phyloP scores from a whole-genome alignment of 2,329 filamentous ascomycete genomes.

The Fusarium fracticaudum region DNA sequence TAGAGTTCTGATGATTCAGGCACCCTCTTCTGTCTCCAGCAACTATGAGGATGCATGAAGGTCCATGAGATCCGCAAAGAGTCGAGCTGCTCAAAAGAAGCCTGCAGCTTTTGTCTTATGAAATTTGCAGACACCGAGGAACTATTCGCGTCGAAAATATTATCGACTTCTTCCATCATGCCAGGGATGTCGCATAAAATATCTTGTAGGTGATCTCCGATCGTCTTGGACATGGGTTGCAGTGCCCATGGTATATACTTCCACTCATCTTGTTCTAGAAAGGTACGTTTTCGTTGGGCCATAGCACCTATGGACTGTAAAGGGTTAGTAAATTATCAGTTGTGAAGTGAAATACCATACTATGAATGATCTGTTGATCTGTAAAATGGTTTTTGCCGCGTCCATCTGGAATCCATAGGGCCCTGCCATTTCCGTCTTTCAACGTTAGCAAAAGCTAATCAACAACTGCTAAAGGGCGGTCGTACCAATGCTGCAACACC shows the following conservation, averaged over 20 bases:
- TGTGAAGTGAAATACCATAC: accelerated
- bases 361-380: not conserved
- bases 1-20: accelerated
- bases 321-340: accelerated
- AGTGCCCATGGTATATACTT: not conserved
- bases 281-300: not conserved
- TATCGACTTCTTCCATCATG: not conserved
- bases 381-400: not conserved
- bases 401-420: not conserved
- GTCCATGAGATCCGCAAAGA: not conserved
- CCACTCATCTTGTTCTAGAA: not conserved
- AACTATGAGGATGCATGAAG: not conserved
- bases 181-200: not conserved
- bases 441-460: not conserved
- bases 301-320: not conserved
- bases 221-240: not conserved
- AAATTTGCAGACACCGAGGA: accelerated
- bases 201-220: not conserved
- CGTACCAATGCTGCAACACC: not conserved
- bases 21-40: not conserved
- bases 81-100: not conserved
- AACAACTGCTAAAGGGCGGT: accelerated
- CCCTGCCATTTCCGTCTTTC: not conserved
- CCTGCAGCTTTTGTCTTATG: not conserved
- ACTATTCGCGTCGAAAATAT: accelerated